These are phyloP conservation scores for Mortierella alpina DNA, from an alignment of 192 early-diverging fungal genomes.

Conservation along the genomic window DNA sequence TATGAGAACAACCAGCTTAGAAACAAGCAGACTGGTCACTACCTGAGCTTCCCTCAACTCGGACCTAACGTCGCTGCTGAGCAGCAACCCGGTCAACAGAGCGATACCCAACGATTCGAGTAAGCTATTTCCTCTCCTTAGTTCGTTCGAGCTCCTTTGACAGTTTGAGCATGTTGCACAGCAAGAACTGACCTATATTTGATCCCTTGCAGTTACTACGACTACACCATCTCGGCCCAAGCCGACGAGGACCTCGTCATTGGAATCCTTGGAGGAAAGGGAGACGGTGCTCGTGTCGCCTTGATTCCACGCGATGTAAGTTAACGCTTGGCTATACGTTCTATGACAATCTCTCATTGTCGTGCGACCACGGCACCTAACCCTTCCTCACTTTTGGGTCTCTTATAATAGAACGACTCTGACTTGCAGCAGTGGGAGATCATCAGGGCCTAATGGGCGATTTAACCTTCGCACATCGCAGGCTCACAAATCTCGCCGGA, in stretches of 20 bases:
- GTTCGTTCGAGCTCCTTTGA: too few relatives aligned
- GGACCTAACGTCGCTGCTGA: not conserved
- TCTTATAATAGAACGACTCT: not conserved
- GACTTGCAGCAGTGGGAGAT: not conserved
- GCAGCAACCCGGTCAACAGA: not conserved
- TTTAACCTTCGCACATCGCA: not conserved
- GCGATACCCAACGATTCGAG: slow-evolving; percentile 6
- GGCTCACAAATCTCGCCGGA: not conserved
- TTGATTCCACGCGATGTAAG: slow-evolving; percentile 7
- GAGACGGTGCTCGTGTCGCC: not conserved
- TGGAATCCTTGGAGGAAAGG: not conserved
- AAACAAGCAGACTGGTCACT: slow-evolving; percentile 21
- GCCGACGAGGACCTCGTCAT: slow-evolving; percentile 15
- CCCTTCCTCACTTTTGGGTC: too few relatives aligned
- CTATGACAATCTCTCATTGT: too few relatives aligned
- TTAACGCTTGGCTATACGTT: too few relatives aligned
- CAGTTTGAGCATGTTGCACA: too few relatives aligned
- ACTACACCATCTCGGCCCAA: slow-evolving; percentile 16
- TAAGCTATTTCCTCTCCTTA: too few relatives aligned
- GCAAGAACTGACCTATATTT: too few relatives aligned
- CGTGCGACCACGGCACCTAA: too few relatives aligned
- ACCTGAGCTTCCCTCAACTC: slow-evolving; percentile 3
- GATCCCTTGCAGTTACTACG: not conserved
- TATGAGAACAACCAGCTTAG: slow-evolving; percentile 9
- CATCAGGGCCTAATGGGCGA: not conserved